Percentiles rank a stretch among this genome's conserved stretches.
Evolutionary conservation across 257 asterid genomes (phyloP).

Genomic region (Leptodermis oblonga): DNA sequence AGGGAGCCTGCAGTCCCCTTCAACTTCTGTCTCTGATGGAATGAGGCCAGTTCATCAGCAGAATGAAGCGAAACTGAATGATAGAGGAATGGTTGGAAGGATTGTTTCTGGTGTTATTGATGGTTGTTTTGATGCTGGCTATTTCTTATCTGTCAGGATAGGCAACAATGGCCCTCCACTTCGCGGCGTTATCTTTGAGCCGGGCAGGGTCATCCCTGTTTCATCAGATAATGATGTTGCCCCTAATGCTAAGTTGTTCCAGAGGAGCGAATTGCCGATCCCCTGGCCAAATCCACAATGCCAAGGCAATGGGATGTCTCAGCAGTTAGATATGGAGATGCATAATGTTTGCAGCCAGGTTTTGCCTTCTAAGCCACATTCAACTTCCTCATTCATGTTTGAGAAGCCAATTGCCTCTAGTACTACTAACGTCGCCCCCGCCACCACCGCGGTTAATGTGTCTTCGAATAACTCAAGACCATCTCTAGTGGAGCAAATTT

Average conservation of each 20-base stretch:
- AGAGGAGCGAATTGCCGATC: conserved; percentile 33
- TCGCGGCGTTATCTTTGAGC: conserved; percentile 68
- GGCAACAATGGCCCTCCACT: conserved; percentile 47
- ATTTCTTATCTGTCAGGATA: conserved; percentile 50
- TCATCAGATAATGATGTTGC: conserved; percentile 63
- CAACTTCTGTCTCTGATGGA: conserved; percentile 22
- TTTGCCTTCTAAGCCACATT: conserved; percentile 19
- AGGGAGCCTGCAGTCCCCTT: conserved; percentile 29
- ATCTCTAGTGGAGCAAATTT: conserved; percentile 24
- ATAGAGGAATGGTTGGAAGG: conserved; percentile 41
- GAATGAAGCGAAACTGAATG: conserved; percentile 14
- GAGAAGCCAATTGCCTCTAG: conserved; percentile 21
- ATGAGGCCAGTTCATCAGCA: conserved; percentile 9
- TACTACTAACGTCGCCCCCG: too few species aligned
- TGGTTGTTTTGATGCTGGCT: conserved; percentile 79
- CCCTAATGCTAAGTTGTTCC: conserved; percentile 56
- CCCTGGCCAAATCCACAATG: conserved; percentile 25
- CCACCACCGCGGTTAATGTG: conserved; percentile 11
- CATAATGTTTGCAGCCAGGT: conserved; percentile 16
- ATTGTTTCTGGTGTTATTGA: conserved; percentile 64
- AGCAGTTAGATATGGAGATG: conserved; percentile 26
- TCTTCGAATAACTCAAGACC: conserved; percentile 26
- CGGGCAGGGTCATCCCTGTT: conserved; percentile 45
- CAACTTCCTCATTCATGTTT: conserved; percentile 17
- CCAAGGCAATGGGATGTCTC: conserved; percentile 19